phyloP scores from a whole-genome alignment of 208 protist species.

The Crithidia bombi region DNA sequence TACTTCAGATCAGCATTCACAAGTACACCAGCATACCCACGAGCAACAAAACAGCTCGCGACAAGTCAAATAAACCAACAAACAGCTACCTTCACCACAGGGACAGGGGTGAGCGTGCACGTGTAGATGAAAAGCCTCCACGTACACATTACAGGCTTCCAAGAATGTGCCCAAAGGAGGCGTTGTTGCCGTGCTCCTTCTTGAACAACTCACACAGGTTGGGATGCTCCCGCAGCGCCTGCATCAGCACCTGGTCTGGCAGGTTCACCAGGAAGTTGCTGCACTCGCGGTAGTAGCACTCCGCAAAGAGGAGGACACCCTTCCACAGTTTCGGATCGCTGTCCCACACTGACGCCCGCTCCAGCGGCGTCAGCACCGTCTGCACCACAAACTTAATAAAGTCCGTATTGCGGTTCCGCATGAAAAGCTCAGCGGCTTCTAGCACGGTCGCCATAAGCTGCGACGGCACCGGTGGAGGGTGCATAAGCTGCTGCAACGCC shows the following conservation, averaged over 20 bases:
- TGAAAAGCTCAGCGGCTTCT: slow-evolving; percentile 39
- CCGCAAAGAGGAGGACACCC: slow-evolving; percentile 68
- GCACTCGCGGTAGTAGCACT: slow-evolving; percentile 78
- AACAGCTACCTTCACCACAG: not conserved
- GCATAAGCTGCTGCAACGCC: slow-evolving; percentile 57
- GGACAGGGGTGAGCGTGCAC: not conserved
- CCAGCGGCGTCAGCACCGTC: slow-evolving; percentile 60
- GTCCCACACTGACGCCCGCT: slow-evolving; percentile 60
- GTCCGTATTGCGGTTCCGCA: slow-evolving; percentile 37
- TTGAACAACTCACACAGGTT: slow-evolving; percentile 57
- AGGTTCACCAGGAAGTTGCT: slow-evolving; percentile 74
- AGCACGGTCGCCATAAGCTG: slow-evolving; percentile 85
- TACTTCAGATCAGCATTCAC: too few relatives aligned
- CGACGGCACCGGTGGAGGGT: slow-evolving; percentile 56
- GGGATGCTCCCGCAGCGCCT: slow-evolving; percentile 57
- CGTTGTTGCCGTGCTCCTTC: slow-evolving; percentile 83
- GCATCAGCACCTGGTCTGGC: slow-evolving; percentile 72
- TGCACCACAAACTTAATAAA: slow-evolving; percentile 66
- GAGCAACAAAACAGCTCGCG: too few relatives aligned
- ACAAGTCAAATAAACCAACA: too few relatives aligned
- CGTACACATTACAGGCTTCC: slow-evolving; percentile 43
- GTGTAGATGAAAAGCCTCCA: too few relatives aligned
- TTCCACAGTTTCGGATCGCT: slow-evolving; percentile 72
- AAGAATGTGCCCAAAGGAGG: slow-evolving; percentile 73
- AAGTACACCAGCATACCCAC: too few relatives aligned